Base-by-base conservation (phyloP, 164 flowering plant species). In the Kingdonia uniflora region DNA sequence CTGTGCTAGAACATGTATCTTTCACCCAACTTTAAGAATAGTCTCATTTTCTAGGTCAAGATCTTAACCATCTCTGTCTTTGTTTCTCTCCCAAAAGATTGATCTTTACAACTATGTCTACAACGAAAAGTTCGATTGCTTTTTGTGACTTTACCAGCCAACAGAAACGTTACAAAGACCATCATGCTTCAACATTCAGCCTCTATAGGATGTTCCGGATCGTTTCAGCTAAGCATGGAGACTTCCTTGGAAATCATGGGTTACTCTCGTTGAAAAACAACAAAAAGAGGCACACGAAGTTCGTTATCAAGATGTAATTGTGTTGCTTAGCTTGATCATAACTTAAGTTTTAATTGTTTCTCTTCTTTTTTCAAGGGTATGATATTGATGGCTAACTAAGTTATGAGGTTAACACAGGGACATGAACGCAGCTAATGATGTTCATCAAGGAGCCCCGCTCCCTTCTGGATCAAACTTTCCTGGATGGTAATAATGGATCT, bases 381-480 rank as follows among this genome's bases (percentile, higher is more conserved):
- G 7, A 37, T 37, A 37, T 15, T 41, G 44, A 8, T 47, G 29
- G n/a, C n/a, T n/a, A n/a, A n/a, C n/a, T n/a, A n/a, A n/a, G n/a
- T n/a, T n/a, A n/a, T n/a, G n/a, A n/a, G n/a, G n/a, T n/a, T n/a
- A 6, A 22, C 23, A 19, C 29, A 47, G 50, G 50, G 50, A 22
- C 11, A 5, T 47, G 11, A 11, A 22, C 2, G 50, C 29, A 47
- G 29, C 14, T 47, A 47, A 47, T 21, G 50, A 47, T 2, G 23
- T 21, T 47, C 14, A 21, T 1, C 26, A 47, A 12, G 26, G 22
- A 22, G 50, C 55, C 41, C 20, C 43, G 10, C n/a, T n/a, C n/a
- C n/a, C n/a, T n/a, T 20, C 55, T 17, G 55, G 55, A 52, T 22
- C 55, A 23, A 37, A 20, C 19, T 19, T 22, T 35, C 42, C 55